Base-by-base conservation (phyloP, 306 rosid species). In the Cucurbita maxima region DNA sequence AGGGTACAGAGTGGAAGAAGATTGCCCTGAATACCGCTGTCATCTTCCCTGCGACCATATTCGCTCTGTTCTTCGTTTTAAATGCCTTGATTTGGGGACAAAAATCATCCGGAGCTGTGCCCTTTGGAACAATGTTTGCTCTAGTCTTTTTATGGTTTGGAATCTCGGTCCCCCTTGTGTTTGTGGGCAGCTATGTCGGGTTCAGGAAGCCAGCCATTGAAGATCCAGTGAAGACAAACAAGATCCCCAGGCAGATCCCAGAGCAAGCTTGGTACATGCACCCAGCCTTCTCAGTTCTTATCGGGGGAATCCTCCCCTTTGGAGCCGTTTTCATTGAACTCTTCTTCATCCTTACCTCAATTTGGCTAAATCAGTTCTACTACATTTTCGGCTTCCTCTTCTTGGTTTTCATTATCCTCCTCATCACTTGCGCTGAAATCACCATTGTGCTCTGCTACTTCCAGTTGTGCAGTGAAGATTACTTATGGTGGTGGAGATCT, bases 231-330 rank as follows among this genome's bases (percentile, higher is more conserved):
- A 94, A 90, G 82, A 94, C 98, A 10, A 94, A 94, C 84, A 94
- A 94, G 82, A 94, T 94, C 82, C 98, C 98, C 18, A 89, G 98
- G 81, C 98, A 94, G 81, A 90, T 94, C 75, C 98, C 98, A 51
- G 98, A 90, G 79, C 98, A 93, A 86, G 96, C 98, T 52, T 93
- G 98, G 98, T 93, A 93, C 85, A 93, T 93, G 98, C 91, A 94
- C 85, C 91, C 98, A 1, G 76, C 81, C 13, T 90, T 94, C 83
- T 94, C 98, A 1, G 84, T 94, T 79, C 82, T 94, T 48, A 90
- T 94, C 0, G 98, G 98, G n/a, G 98, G 98, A 80, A 93, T 93
- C 81, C 93, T 93, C 53, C 98, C 98, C 30, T 93, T 93, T 3
- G 98, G 98, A 59, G 98, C 97, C 45, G 98, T 94, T 74, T 94